Base-by-base conservation (phyloP, 2,329 filamentous ascomycete species). In the Fusarium sambucinum region DNA sequence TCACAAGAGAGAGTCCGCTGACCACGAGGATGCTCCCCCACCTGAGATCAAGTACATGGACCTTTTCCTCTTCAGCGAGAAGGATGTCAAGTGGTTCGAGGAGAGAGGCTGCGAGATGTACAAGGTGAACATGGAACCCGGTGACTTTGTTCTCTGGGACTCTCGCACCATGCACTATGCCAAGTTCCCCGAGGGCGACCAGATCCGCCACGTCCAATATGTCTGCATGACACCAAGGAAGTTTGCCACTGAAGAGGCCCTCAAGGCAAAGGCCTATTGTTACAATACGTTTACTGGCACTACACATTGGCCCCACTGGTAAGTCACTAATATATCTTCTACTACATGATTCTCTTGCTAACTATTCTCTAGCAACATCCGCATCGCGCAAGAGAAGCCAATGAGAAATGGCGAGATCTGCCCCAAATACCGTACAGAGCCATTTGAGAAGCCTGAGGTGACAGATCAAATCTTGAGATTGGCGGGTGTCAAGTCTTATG, bases 121-220 rank as follows among this genome's bases (percentile, higher is more conserved):
- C 63, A 80, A 82, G 69, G 74, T 82, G 10, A 74, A 76, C 54
- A 80, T 80, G 33, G 80, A 80, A 13, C 81, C 81, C 1, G 81
- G 81, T 17, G 81, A 83, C 23, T 68, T 83, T 33, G 71, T 83
- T 5, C 74, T 83, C 11, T 83, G 75, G 75, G 79, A 80, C 56
- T 77, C 75, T n/a, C 77, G 77, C 21, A 78, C 78, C 10, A 79
- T 80, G 42, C 80, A 82, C 63, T 82, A 81, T 47, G 82, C 81
- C 25, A 71, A 81, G 3, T 74, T 77, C 1, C 76, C 80, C 0
- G 74, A 71, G 17, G 74, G 74, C 2, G 59, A 82, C 75, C 79
- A 81, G 79, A 10, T 81, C 78, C 17, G 71, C 73, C 6, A 77
- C 17, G 58, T 63, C 25, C 59, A 63, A 4, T 63, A 63, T 5